Evolutionary conservation across 148 eudicot species (phyloP), one percentile per base, ranked within the genome.

Genomic region (Polygonum maritimum): DNA sequence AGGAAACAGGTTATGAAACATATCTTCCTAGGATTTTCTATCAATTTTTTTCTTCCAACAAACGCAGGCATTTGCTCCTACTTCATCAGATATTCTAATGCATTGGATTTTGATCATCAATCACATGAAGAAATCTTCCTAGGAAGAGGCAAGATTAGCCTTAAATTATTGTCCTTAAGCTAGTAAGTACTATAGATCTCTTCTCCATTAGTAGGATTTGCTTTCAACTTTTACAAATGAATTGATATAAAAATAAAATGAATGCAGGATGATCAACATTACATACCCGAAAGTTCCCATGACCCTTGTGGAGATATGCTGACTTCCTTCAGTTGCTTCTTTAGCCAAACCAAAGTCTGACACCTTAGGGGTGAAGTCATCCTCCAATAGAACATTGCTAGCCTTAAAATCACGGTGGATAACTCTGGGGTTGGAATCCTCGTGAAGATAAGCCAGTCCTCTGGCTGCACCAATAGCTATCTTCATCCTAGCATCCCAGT

Each of bases 401-500:
- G 75, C 49, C 54, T 72, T 72, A 16, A 72, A 72, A 72, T 72
- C 75, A 19, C 75, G 54, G 40, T 72, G 75, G 21, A 72, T 72
- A 3, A 72, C 75, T 8, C 75, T 15, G 54, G 75, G 75, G 49
- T 45, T 48, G 21, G 75, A 72, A 48, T 72, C 75, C 38, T 72
- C 75, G 19, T 72, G 75, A 41, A 72, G 54, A 45, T 72, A 72
- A 21, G 75, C 75, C 52, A 72, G 54, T 13, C 75, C 75, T 41
- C 75, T 44, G 3, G 75, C 75, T 41, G 75, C 75, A 41, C 75
- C 75, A 72, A 72, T 44, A 41, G 75, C 75, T 41, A 72, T 72
- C 49, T 72, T 72, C 75, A 72, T 72, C 75, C 75, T 72, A 19
- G 75, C 54, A 41, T 72, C 75, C 75, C 75, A 72, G 36, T 72